Evolutionary conservation across 306 rosid species (phyloP), one percentile per base, ranked within the genome.

Genomic region (Cicer chorassanicum): DNA sequence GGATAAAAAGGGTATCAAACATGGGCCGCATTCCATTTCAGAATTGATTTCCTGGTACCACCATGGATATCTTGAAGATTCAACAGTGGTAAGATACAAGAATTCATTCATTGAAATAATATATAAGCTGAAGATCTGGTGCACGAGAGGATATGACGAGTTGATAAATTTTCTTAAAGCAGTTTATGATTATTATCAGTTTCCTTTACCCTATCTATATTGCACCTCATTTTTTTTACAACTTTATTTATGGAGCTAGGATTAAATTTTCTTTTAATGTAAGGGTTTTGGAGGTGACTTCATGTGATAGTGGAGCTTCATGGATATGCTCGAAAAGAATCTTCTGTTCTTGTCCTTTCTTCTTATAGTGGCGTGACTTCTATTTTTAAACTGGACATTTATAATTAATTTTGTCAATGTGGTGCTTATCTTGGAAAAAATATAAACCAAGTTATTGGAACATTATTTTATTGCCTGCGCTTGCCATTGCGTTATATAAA

Each of bases 1-100:
- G 82, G 99, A 94, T 81, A 87, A 80, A 29, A 82, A 80, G 68
- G 96, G 96, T 48, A 84, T 54, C 75, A 92, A 88, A 71, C 88
- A 74, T 15, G 99, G 99, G 38, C 97, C 99, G 0, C 89, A 90
- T 86, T 87, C 97, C 43, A 87, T 94, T 75, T 71, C 69, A 7
- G 89, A 92, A 65, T 74, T 94, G 70, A 73, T 79, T 87, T 87
- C 96, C 54, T 90, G 92, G 97, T 86, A 90, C 86, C 86, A 40
- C 65, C 85, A 76, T 80, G 93, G 97, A 77, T 87, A 90, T 87
- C 86, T 94, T 67, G 84, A 65, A 75, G 97, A 94, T 81, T 81
- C 89, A 12, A 67, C 84, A 1, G 67, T 84, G 92, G 99, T 94
- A 86, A 82, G 92, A 66, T 86, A 53, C 72, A 29, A 78, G 18